phyloP scores from a whole-genome alignment of 2,329 filamentous ascomycete genomes.

The Graphium sp. region DNA sequence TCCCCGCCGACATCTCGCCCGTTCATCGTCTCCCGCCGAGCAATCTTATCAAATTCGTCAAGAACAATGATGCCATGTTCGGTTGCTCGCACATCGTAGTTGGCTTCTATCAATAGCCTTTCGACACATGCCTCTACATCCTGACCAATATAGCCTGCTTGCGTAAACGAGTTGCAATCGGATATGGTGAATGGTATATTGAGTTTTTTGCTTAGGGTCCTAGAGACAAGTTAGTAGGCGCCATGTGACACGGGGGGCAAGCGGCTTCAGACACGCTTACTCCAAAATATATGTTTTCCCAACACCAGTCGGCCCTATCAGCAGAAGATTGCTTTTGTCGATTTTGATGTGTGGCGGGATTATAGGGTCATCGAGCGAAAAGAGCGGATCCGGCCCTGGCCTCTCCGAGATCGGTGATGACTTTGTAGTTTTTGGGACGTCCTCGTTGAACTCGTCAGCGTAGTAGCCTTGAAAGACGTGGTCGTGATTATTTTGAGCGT shows the following conservation, averaged over 20 bases:
- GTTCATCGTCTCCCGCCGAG: conserved; percentile 70
- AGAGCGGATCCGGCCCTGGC: conserved; percentile 21
- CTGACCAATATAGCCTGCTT: conserved; percentile 94
- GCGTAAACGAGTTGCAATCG: conserved; percentile 90
- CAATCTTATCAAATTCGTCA: conserved; percentile 96
- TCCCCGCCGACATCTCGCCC: conserved; percentile 92
- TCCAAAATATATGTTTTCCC: conserved; percentile 90
- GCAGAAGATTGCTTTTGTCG: conserved; percentile 86
- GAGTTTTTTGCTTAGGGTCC: conserved; percentile 80
- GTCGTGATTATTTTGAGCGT: conserved; percentile 10
- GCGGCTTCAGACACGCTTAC: conserved; percentile 18
- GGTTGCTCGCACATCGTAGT: conserved; percentile 70
- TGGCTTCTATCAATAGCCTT: conserved; percentile 72
- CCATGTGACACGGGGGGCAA: too few species aligned
- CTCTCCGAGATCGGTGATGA: too few species aligned
- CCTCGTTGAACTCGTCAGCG: conserved; percentile 2
- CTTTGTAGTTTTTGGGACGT: neutral
- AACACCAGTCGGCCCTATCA: conserved; percentile 84
- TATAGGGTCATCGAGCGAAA: conserved; percentile 27
- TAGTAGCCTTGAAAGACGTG: conserved; percentile 1
- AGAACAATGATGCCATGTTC: conserved; percentile 90
- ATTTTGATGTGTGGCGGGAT: conserved; percentile 46
- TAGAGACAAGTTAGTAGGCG: conserved; percentile 18
- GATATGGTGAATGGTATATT: conserved; percentile 92
- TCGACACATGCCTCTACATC: conserved; percentile 96